A percentile compares a stretch with the other conserved stretches of the same genome.
Conservation (phyloP, 345 rosid genomes). For the Hirschfeldia incana region DNA sequence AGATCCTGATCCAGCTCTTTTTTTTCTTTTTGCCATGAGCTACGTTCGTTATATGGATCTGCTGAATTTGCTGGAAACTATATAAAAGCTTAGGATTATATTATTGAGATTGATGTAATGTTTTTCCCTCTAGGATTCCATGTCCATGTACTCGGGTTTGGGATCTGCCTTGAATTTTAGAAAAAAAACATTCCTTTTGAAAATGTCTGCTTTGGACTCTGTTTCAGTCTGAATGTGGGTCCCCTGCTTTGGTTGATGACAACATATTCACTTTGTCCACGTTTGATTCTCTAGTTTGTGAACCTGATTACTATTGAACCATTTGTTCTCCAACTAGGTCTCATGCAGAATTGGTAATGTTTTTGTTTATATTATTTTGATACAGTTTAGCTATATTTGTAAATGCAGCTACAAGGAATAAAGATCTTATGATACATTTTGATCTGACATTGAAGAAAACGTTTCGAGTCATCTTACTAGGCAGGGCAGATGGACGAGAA, state of each 20-base stretch:
- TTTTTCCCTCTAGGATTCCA: background rate
- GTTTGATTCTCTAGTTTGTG: background rate
- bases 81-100: background rate
- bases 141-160: background rate
- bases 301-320: background rate
- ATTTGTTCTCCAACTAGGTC: background rate
- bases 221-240: slow-evolving; percentile 15
- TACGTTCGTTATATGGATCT: background rate
- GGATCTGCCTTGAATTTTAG: slow-evolving; percentile 4
- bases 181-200: slow-evolving; percentile 17
- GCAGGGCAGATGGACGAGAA: slow-evolving; percentile 64
- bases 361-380: background rate
- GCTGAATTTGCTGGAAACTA: background rate
- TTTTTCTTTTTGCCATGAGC: background rate
- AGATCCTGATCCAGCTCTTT: slow-evolving; percentile 20
- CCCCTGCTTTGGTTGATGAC: slow-evolving; percentile 7
- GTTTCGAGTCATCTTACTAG: slow-evolving; percentile 31
- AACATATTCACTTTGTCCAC: background rate
- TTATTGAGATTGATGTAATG: background rate
- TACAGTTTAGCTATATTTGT: slow-evolving; percentile 26
- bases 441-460: slow-evolving; percentile 26
- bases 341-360: background rate
- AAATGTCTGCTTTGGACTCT: background rate
- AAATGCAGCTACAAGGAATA: slow-evolving; percentile 22
- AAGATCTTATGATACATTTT: slow-evolving; percentile 49